Evolutionary conservation across 345 rosid species (phyloP), one percentile per base, ranked within the genome.

Genomic region (Zanthoxylum bungeanum): DNA sequence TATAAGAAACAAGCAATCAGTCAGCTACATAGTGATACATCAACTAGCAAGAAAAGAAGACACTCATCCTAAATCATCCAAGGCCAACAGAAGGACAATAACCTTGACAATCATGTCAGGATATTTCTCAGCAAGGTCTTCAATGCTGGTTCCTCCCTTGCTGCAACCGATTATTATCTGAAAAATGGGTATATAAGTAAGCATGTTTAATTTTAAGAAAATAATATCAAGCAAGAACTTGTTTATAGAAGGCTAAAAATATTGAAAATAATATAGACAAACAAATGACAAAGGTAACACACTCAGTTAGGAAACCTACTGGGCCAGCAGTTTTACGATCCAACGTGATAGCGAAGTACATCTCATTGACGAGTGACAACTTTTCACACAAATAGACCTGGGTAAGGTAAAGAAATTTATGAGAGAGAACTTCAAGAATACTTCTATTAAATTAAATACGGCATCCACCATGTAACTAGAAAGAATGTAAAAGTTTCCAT

Each of bases 121-220:
- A 77, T 86, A 96, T 75, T 96, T 96, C 82, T 93, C 98, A 16
- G 98, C 98, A 64, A 96, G 98, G 79, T 96, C 99, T 81, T 96
- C 99, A 79, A 96, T 96, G 82, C 99, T 93, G 84, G 99, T 96
- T 73, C 99, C 98, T 63, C 98, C 99, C 76, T 93, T 91, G 56
- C 87, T 91, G 74, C 98, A 96, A 63, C 97, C 92, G 76, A 96
- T 96, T 58, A 96, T 96, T 65, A 96, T 78, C 99, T 96, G 88
- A 68, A 73, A 85, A 74, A 49, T 47, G 70, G 46, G n/a, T 24
- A 60, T 10, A 25, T 1, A 63, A 69, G 21, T 34, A 59, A 44
- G 66, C 27, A 55, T 64, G 28, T 37, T 39, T 39, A 21, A 28
- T 55, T 46, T 39, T 56, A 68, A 50, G 3, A 66, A 37, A 68